Evolutionary conservation across 2,329 filamentous ascomycete species (phyloP), one percentile per base, ranked within the genome.

Genomic region (Nothophaeocryptopus gaeumannii): DNA sequence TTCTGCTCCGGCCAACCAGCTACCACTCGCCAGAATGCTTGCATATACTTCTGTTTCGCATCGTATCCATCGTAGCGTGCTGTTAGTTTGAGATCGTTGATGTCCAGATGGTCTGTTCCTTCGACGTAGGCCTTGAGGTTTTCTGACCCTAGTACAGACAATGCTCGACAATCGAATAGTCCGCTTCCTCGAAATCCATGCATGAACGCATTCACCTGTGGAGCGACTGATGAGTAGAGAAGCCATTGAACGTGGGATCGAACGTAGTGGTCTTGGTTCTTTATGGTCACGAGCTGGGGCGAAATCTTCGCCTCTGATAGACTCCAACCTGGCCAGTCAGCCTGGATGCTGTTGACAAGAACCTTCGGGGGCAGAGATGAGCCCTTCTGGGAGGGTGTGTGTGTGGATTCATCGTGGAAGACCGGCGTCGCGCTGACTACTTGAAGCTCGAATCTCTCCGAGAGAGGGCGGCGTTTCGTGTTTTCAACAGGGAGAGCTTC

Each of bases 231-330:
- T 33, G 86, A 78, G 63, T 89, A 81, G 0, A 88, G 89, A 20
- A 96, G 78, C 77, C 90, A 95, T 50, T 78, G 78, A 58, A 95
- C 86, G 67, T 97, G 97, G 68, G 95, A 88, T 47, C 78, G 80
- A 3, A 96, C 84, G 60, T 89, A 99, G 29, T 82, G 78, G 45
- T 84, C 77, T 38, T 90, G 83, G 66, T 95, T 96, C 33, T 78
- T 79, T 58, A 86, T 84, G 0, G 89, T 96, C 20, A 97, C 89
- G n/a, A 89, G 89, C 13, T 89, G 72, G 82, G 52, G 46, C 5
- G 39, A 29, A 10, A 54, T 41, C 5, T 16, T 70, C 40, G 51
- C 26, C 8, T 43, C 16, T n/a, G 37, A 36, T 13, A 66, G 77
- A 71, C 48, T 67, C 52, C 80, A 78, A 48, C 79, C 78, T 3